These are phyloP conservation scores for Pichia sp. DNA, from an alignment of 1,139 yeast species.

Conservation along the genomic window DNA sequence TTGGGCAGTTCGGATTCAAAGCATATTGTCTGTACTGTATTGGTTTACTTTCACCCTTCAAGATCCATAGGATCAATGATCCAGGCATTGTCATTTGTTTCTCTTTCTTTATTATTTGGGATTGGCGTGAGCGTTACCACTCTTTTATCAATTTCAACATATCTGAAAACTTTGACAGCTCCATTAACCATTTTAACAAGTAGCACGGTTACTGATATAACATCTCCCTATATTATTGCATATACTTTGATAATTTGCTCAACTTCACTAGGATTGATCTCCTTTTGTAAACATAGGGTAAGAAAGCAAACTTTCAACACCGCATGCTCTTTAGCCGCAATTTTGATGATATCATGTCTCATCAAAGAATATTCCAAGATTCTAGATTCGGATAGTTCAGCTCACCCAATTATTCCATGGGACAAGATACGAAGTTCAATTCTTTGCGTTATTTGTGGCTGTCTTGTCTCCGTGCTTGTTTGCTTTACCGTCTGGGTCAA, in stretches of 20 bases:
- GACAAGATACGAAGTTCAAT: slow-evolving; percentile 48
- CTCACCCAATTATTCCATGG: slow-evolving; percentile 30
- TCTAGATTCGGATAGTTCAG: slow-evolving; percentile 39
- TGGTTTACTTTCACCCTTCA: slow-evolving; percentile 80
- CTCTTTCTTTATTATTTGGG: slow-evolving; percentile 47
- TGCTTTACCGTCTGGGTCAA: slow-evolving; percentile 49
- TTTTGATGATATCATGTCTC: slow-evolving; percentile 61
- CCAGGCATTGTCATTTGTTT: slow-evolving; percentile 59
- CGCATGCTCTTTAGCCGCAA: slow-evolving; percentile 72
- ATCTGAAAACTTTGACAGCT: slow-evolving; percentile 12
- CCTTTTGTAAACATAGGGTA: slow-evolving; percentile 61
- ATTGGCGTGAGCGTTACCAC: slow-evolving; percentile 48
- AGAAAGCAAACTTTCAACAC: slow-evolving; percentile 68
- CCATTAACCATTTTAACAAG: neutral
- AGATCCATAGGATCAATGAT: slow-evolving; percentile 76
- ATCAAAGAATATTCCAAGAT: slow-evolving; percentile 50
- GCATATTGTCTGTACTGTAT: slow-evolving; percentile 75
- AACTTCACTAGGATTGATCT: slow-evolving; percentile 53
- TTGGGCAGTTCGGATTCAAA: slow-evolving; percentile 68
- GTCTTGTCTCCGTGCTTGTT: slow-evolving; percentile 45
- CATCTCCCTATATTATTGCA: slow-evolving; percentile 5
- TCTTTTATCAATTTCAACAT: slow-evolving; percentile 42
- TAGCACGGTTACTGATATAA: neutral
- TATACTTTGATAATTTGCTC: slow-evolving; percentile 38
- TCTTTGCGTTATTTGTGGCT: slow-evolving; percentile 55